Evolutionary conservation across 2,329 filamentous ascomycete species (phyloP).

Genomic region (Uncinocarpus reesii): DNA sequence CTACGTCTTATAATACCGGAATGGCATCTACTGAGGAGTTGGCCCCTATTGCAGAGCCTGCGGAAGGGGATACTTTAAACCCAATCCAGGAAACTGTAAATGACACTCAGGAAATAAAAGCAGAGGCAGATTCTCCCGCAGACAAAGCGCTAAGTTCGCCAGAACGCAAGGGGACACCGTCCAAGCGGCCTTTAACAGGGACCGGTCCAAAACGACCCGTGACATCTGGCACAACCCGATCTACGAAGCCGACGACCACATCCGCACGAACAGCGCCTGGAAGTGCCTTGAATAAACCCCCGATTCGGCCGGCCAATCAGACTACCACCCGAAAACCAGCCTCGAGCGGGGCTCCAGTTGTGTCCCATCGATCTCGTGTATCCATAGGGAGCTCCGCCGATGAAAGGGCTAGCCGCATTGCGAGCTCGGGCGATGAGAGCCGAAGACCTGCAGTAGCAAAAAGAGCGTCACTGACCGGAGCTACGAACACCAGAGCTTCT

Average conservation of each 20-base stretch:
- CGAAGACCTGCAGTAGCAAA: constrained; percentile 33
- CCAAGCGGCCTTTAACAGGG: constrained; percentile 29
- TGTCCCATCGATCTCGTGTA: constrained; percentile 33
- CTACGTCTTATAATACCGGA: not conserved
- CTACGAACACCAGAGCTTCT: constrained; percentile 28
- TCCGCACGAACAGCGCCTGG: constrained; percentile 25
- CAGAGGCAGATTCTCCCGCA: constrained; percentile 29
- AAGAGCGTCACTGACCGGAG: constrained; percentile 36
- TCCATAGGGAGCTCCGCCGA: constrained; percentile 38
- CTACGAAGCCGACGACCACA: constrained; percentile 21
- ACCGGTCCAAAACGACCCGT: constrained; percentile 30
- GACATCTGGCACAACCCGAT: constrained; percentile 21
- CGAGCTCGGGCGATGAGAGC: constrained; percentile 38
- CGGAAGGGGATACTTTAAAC: constrained; percentile 15
- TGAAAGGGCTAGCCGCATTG: constrained; percentile 33
- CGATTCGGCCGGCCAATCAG: constrained; percentile 31
- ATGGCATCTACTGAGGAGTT: constrained; percentile 26
- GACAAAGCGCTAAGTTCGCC: constrained; percentile 27
- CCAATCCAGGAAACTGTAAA: constrained; percentile 24
- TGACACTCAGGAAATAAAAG: constrained; percentile 23
- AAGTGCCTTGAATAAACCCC: constrained; percentile 37
- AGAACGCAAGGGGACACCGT: constrained; percentile 23
- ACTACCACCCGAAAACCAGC: constrained; percentile 27
- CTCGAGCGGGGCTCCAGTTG: constrained; percentile 22
- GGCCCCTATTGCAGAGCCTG: constrained; percentile 22